These are phyloP conservation scores for Rutstroemia sp. DNA, from an alignment of 2,329 filamentous ascomycete species.

Conservation along the genomic window DNA sequence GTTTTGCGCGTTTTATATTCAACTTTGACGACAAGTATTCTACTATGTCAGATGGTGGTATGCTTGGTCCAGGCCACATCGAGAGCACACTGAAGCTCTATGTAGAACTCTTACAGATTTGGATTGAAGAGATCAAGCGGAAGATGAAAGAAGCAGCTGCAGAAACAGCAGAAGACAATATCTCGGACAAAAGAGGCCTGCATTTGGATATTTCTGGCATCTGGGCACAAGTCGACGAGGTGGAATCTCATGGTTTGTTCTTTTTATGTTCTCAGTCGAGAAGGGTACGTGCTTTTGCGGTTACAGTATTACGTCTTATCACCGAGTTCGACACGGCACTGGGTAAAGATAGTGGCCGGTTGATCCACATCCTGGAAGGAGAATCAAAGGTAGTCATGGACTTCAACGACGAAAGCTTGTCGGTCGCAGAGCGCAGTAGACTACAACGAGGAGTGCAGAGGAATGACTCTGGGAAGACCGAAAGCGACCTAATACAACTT, in stretches of 20 bases:
- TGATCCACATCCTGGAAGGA: constrained; percentile 88
- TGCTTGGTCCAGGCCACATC: constrained; percentile 89
- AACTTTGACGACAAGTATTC: constrained; percentile 97
- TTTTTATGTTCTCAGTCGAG: constrained; percentile 95
- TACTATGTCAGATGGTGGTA: constrained; percentile 95
- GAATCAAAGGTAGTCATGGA: constrained; percentile 85
- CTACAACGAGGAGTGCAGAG: constrained; percentile 84
- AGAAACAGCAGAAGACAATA: constrained; percentile 54
- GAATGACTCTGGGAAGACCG: constrained; percentile 57
- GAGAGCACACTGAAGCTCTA: constrained; percentile 90
- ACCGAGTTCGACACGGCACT: constrained; percentile 89
- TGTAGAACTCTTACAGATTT: constrained; percentile 87
- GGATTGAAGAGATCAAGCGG: constrained; percentile 92
- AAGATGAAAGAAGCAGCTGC: constrained; percentile 69
- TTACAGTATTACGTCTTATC: constrained; percentile 85
- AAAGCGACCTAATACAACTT: constrained; percentile 83
- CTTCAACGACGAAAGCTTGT: constrained; percentile 84
- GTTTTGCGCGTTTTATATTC: constrained; percentile 96
- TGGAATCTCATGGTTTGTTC: constrained; percentile 93
- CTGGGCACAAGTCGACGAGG: constrained; percentile 90
- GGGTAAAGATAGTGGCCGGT: constrained; percentile 63
- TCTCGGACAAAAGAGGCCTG: constrained; percentile 61
- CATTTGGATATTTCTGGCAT: constrained; percentile 82
- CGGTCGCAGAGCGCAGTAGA: constrained; percentile 85
- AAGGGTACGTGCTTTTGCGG: constrained; percentile 80